phyloP scores from a whole-genome alignment of 345 rosid species.

The Rhodamnia rubescens region DNA sequence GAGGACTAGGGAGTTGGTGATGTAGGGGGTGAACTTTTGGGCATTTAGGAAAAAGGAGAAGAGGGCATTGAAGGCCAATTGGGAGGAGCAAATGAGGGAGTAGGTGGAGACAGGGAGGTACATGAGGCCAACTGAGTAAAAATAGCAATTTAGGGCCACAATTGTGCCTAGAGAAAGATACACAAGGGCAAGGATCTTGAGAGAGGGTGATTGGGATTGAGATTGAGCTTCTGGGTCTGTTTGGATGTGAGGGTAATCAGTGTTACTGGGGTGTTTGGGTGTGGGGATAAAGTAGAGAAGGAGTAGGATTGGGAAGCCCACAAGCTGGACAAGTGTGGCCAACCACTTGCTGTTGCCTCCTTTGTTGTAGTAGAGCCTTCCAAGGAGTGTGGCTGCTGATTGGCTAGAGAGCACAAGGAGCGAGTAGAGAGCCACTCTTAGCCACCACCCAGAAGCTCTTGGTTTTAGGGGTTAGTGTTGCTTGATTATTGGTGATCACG shows the following conservation, averaged over 20 bases:
- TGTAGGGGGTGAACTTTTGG: constrained; percentile 29
- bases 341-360: constrained; percentile 44
- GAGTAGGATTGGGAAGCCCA: constrained; percentile 28
- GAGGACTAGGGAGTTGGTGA: constrained; percentile 24
- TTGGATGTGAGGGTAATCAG: constrained; percentile 2
- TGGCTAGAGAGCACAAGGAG: constrained; percentile 18
- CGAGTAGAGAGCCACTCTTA: background rate
- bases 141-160: constrained; percentile 1
- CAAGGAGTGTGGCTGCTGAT: constrained; percentile 20
- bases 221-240: background rate
- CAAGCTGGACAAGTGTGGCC: constrained; percentile 17
- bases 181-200: constrained; percentile 7
- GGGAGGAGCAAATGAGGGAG: constrained; percentile 28
- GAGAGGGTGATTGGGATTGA: background rate
- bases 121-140: constrained; percentile 29
- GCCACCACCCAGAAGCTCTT: background rate
- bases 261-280: background rate
- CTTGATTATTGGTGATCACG: background rate
- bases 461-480: background rate
- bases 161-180: constrained; percentile 12
- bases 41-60: constrained; percentile 34
- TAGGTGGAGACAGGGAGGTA: constrained; percentile 39
- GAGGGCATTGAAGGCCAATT: constrained; percentile 32
- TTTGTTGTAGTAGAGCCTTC: constrained; percentile 25
- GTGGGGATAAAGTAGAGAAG: constrained; percentile 15